Evolutionary conservation across 306 rosid genomes (phyloP), one percentile per base, ranked within the genome.

Genomic region (Castanea mollissima): DNA sequence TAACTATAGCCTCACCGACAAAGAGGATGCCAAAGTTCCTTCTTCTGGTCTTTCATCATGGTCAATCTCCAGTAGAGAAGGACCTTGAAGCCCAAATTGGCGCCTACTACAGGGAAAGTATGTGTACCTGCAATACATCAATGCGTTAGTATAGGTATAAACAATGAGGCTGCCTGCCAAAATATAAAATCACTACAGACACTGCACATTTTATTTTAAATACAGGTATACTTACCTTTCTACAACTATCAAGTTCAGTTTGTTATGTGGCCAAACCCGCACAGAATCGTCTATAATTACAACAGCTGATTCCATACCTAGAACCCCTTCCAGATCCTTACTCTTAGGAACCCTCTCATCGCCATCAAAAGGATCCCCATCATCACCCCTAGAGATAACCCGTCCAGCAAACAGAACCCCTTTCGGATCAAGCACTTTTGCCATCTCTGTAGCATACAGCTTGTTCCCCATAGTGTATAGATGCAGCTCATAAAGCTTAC

Each of bases 401-500:
- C 99, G 88, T 72, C 97, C 99, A 18, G 92, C 79, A 91, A 96
- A 96, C 77, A 96, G 81, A 62, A 71, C 86, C 58, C 98, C 98
- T 60, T 83, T 91, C 16, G 99, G 99, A 87, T 96, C 99, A 72
- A 96, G 97, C 81, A 96, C 90, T 88, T 93, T 96, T n/a, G 99
- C 98, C 99, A 96, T 96, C 88, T 96, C 96, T 25, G 99, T 96
- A 5, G 99, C 99, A 82, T 96, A 96, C 75, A 90, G 76, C 86
- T 96, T 96, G 93, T 96, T 96, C 73, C 99, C 99, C 99, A 96
- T 96, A 1, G 99, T 96, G 87, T 96, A 96, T 62, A 96, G 93
- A 91, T 96, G 99, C 84, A 96, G 77, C 91, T 96, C 99, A 85
- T 35, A 96, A 63, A 96, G 97, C 84, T 90, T 90, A 75, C 99